These are phyloP conservation scores for Stenocarpella maydis DNA, from an alignment of 2,329 filamentous ascomycete genomes.

Conservation along the genomic window DNA sequence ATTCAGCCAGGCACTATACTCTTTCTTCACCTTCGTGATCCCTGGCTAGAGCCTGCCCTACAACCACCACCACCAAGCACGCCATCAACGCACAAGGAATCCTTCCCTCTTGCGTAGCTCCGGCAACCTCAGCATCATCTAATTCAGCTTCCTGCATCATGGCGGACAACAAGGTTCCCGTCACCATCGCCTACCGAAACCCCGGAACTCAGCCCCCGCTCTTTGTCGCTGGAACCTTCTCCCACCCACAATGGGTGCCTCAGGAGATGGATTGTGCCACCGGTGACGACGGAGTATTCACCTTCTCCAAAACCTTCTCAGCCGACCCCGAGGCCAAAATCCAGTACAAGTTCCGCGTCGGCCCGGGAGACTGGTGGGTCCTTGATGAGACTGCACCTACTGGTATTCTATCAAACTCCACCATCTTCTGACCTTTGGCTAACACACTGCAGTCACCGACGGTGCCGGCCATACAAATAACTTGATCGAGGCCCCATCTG, in stretches of 20 bases:
- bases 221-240: slow-evolving; percentile 75
- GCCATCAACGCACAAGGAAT: not conserved
- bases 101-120: not conserved
- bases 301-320: slow-evolving; percentile 65
- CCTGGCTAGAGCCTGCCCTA: not conserved
- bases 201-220: slow-evolving; percentile 71
- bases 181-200: slow-evolving; percentile 69
- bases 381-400: slow-evolving; percentile 69
- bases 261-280: slow-evolving; percentile 69
- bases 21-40: not conserved
- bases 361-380: slow-evolving; percentile 74
- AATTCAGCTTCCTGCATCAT: slow-evolving; percentile 40
- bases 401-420: slow-evolving; percentile 52
- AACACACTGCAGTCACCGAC: slow-evolving; percentile 48
- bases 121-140: not conserved
- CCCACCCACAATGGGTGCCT: slow-evolving; percentile 70
- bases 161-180: slow-evolving; percentile 49
- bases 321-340: slow-evolving; percentile 66
- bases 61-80: not conserved
- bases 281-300: slow-evolving; percentile 60
- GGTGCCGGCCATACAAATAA: slow-evolving; percentile 59
- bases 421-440: slow-evolving; percentile 3
- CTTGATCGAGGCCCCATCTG: slow-evolving; percentile 46
- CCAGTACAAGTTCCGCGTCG: slow-evolving; percentile 79
- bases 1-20: not conserved